These are phyloP conservation scores for Ustilaginoidea virens DNA, from an alignment of 2,329 filamentous ascomycete genomes.

Conservation along the genomic window DNA sequence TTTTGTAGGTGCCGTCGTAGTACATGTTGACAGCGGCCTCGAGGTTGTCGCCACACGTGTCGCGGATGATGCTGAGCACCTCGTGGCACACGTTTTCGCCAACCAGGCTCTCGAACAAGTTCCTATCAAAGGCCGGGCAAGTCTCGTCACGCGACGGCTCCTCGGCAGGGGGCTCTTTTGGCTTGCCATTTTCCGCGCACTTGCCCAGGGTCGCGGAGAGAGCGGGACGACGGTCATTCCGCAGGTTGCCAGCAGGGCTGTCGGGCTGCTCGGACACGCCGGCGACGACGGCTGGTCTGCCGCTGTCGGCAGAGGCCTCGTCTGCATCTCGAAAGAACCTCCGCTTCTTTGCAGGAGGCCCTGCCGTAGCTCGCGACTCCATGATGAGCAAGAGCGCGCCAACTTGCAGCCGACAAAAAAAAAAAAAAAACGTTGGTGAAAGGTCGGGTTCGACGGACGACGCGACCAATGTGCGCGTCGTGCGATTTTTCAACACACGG, in stretches of 20 bases:
- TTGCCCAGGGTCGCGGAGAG: conserved; percentile 7
- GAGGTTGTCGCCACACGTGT: conserved; percentile 39
- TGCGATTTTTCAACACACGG: too few relatives aligned
- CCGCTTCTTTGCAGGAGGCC: conserved; percentile 29
- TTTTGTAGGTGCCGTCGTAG: conserved; percentile 53
- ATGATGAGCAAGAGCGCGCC: conserved; percentile 15
- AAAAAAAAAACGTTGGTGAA: too few relatives aligned
- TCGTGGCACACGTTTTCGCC: conserved; percentile 38
- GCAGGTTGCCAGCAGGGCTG: too few relatives aligned
- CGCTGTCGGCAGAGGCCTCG: conserved; percentile 14
- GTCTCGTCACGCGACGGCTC: too few relatives aligned
- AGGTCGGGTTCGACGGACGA: too few relatives aligned
- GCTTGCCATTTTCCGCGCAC: conserved; percentile 3
- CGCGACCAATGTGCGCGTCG: too few relatives aligned
- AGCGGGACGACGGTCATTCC: too few relatives aligned
- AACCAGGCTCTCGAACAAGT: conserved; percentile 42
- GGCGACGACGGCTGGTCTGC: too few relatives aligned
- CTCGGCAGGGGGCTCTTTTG: conserved; percentile 4
- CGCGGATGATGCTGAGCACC: conserved; percentile 32
- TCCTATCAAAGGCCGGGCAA: conserved; percentile 45
- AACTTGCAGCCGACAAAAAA: too few relatives aligned
- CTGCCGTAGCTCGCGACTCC: conserved; percentile 22
- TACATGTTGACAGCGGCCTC: conserved; percentile 55
- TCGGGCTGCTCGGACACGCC: too few relatives aligned
- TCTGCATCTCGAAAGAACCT: conserved; percentile 21